Conservation (phyloP, 345 rosid species). For the Firmiana major region DNA sequence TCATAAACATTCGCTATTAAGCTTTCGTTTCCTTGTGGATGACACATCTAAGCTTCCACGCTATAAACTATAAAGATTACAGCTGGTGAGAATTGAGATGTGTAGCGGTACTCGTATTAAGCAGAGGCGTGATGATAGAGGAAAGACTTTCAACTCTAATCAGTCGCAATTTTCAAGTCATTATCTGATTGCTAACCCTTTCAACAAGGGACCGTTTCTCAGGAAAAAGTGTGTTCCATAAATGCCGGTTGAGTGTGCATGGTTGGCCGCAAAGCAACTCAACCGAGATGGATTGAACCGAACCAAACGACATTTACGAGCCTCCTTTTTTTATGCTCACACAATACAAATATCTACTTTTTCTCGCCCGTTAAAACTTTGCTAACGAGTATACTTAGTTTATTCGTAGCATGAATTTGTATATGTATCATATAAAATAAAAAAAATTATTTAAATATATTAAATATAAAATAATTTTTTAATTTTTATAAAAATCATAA, state of each 20-base stretch:
- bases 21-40: background rate
- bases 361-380: too few relatives aligned
- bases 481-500: too few relatives aligned
- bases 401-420: too few relatives aligned
- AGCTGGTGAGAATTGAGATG: background rate
- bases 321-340: background rate
- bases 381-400: too few relatives aligned
- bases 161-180: background rate
- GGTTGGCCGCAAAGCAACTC: background rate
- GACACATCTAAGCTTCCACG: conserved; percentile 1
- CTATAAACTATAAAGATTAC: background rate
- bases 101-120: background rate
- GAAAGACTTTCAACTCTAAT: background rate
- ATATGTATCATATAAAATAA: too few relatives aligned
- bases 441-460: too few relatives aligned
- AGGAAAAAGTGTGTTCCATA: background rate
- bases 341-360: background rate
- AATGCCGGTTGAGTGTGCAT: background rate
- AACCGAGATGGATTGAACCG: background rate
- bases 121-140: background rate
- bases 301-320: background rate
- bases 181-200: background rate
- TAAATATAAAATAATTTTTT: too few relatives aligned
- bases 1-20: background rate
- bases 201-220: background rate